Base-by-base conservation (phyloP, 2,329 filamentous ascomycete genomes). In the Ambrosiella cleistominuta region DNA sequence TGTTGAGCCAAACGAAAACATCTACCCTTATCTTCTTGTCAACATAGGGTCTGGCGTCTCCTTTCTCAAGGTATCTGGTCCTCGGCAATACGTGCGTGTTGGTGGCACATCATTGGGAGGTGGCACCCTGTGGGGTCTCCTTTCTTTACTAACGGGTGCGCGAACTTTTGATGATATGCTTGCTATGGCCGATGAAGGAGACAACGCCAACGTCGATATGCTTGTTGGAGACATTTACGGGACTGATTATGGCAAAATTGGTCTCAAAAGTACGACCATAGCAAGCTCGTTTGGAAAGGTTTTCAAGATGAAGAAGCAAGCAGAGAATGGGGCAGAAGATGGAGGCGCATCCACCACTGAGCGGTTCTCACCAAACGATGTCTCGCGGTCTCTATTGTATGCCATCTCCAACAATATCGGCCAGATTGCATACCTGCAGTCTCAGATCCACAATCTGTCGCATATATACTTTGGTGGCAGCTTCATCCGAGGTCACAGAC, bases 111-210 rank as follows among this genome's bases (percentile, higher is more conserved):
- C 90, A 3, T 79, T 98, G 0, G 93, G 93, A 39, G 93, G 93
- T 50, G 93, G 93, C n/a, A 98, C 93, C 1, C 83, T 98, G 56
- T 98, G 93, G 93, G 93, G 93, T 0, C 75, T 98, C 27, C 77
- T 98, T 42, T 93, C 88, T 11, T 78, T 98, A 56, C 76, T 98
- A 44, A 98, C 93, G 0, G 89, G 90, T n/a, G 88, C 91, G 19
- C 80, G 86, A 58, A 90, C 83, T n/a, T 98, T 98, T 67, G 93
- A 97, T 69, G 90, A 95, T 65, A 98, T 98, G 93, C 77, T 98
- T 40, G 83, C 85, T 57, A 85, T 94, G 74, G 90, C 93, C 0
- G 93, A 93, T 63, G 77, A 81, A 39, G 93, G 93, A 35, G 93
- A 98, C 71, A 98, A 98, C 66, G 78, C 85, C 42, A 85, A 86